Percentiles rank a stretch among this genome's conserved stretches.
Evolutionary conservation across 176 grass and related monocot genomes (phyloP).

Genomic region (Oryza coarctata): DNA sequence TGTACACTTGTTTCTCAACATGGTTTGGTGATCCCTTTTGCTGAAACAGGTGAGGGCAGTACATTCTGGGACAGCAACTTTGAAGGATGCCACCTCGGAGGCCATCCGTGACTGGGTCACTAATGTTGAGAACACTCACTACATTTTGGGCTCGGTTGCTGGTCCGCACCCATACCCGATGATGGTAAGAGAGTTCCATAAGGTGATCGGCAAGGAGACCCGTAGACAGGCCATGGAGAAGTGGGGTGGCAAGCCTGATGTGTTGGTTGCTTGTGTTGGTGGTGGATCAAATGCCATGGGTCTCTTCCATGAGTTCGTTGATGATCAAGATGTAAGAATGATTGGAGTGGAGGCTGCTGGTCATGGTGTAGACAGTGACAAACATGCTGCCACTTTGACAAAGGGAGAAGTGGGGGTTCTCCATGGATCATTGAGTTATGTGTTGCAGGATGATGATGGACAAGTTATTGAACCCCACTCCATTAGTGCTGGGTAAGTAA

Average conservation of each 20-base stretch:
- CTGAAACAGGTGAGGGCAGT: constrained; percentile 76
- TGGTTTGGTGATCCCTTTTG: neutral
- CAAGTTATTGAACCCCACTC: constrained; percentile 98
- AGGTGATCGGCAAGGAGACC: constrained; percentile 87
- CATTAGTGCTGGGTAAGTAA: constrained; percentile 93
- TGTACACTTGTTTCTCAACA: neutral
- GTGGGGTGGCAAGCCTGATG: constrained; percentile 87
- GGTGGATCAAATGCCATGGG: constrained; percentile 98
- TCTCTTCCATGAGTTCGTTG: constrained; percentile 92
- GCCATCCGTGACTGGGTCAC: constrained; percentile 98
- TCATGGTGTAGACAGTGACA: constrained; percentile 78
- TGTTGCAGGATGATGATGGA: constrained; percentile 94
- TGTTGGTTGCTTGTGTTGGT: constrained; percentile 90
- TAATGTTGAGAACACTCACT: constrained; percentile 88
- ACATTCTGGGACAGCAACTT: constrained; percentile 83
- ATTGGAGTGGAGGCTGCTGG: constrained; percentile 97
- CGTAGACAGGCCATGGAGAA: constrained; percentile 87
- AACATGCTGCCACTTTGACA: constrained; percentile 89
- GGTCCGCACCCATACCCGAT: constrained; percentile 96
- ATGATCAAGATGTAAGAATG: constrained; percentile 78
- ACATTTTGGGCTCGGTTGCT: constrained; percentile 86
- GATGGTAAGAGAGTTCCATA: constrained; percentile 98
- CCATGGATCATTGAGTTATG: constrained; percentile 93
- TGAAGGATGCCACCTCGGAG: constrained; percentile 96
- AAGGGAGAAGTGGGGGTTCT: constrained; percentile 93